Percentiles rank a stretch among this genome's conserved stretches.
Conservation (phyloP, 768 basidiomycete species). For the Lactarius vividus region DNA sequence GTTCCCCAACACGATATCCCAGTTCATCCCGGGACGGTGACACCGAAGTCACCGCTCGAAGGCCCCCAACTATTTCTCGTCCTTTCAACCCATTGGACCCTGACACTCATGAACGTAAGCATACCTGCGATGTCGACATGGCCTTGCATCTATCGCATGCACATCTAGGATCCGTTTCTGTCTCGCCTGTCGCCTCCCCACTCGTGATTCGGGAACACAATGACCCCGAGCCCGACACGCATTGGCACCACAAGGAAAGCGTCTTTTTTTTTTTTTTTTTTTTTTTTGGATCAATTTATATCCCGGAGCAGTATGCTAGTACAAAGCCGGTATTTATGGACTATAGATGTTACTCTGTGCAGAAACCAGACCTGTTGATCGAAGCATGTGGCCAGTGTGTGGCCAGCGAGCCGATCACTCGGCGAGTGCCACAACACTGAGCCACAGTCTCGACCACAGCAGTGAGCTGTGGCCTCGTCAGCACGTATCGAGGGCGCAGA, state of each 20-base stretch:
- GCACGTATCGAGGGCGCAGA: too few species aligned
- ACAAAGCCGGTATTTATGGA: too few species aligned
- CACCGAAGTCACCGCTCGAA: slow-evolving; percentile 42
- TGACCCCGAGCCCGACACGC: slow-evolving; percentile 34
- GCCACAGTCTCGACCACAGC: too few species aligned
- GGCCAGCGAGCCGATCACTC: too few species aligned
- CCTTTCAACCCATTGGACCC: slow-evolving; percentile 70
- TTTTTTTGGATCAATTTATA: too few species aligned
- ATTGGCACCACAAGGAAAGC: slow-evolving; percentile 31
- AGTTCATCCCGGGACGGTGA: slow-evolving; percentile 34
- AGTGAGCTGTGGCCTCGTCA: too few species aligned
- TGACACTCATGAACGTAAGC: slow-evolving; percentile 79
- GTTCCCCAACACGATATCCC: slow-evolving; percentile 13
- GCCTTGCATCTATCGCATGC: slow-evolving; percentile 76
- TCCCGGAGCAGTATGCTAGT: too few species aligned
- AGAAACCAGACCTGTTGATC: too few species aligned
- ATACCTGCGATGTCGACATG: slow-evolving; percentile 93
- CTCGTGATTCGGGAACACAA: slow-evolving; percentile 37
- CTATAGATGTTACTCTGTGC: too few species aligned
- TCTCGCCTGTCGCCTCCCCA: slow-evolving; percentile 32
- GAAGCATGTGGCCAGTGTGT: too few species aligned
- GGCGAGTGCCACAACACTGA: too few species aligned
- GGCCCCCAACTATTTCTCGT: slow-evolving; percentile 60
- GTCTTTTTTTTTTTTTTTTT: too few species aligned
- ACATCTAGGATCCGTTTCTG: slow-evolving; percentile 55